phyloP scores from a whole-genome alignment of 805 yeast species.

The Lachancea thermotolerans region DNA sequence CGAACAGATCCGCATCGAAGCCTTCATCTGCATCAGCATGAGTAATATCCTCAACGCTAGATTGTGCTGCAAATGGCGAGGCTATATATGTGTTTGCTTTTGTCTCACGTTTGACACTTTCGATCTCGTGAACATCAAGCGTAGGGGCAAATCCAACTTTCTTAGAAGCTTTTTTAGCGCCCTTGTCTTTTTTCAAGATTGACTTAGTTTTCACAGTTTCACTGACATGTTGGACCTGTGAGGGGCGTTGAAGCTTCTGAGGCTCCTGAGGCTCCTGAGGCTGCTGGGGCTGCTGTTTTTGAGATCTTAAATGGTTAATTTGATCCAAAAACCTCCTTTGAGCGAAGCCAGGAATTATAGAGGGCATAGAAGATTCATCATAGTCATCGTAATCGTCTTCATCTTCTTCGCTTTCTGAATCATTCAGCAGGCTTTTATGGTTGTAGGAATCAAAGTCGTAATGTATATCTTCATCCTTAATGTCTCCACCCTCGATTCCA shows the following conservation, averaged over 20 bases:
- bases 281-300: not conserved
- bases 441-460: slow-evolving; percentile 21
- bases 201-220: slow-evolving; percentile 1
- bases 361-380: slow-evolving; percentile 9
- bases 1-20: slow-evolving; percentile 30
- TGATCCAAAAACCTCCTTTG: slow-evolving; percentile 25
- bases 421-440: slow-evolving; percentile 1
- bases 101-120: slow-evolving; percentile 28
- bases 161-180: slow-evolving; percentile 17
- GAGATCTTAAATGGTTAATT: slow-evolving; percentile 18
- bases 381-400: slow-evolving; percentile 18
- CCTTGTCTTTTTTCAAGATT: slow-evolving; percentile 5
- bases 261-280: no score
- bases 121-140: slow-evolving; percentile 30
- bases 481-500: slow-evolving; percentile 21
- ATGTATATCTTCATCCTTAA: slow-evolving; percentile 15
- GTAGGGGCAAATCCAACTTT: slow-evolving; percentile 28
- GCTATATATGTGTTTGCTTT: slow-evolving; percentile 25
- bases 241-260: no score
- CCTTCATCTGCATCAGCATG: slow-evolving; percentile 12
- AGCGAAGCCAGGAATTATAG: slow-evolving; percentile 23
- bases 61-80: not conserved
- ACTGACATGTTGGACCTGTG: not conserved
- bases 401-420: not conserved
- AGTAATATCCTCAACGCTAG: not conserved